Base-by-base conservation (phyloP, 495 filamentous ascomycete species). In the Aspergillus bertholletiae region DNA sequence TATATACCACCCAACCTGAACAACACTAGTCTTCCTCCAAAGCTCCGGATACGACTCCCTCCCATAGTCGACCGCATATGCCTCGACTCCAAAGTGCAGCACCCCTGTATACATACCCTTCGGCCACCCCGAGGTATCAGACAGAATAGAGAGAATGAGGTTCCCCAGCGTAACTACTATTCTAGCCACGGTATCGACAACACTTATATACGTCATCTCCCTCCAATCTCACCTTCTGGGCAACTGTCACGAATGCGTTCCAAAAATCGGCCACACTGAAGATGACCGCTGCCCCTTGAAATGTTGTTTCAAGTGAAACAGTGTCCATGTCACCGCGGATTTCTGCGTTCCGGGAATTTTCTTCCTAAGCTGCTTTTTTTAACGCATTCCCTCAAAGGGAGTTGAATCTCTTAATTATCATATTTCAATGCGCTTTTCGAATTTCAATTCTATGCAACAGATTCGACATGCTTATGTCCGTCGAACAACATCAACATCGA, bases 251-350 rank as follows among this genome's bases (percentile, higher is more conserved):
- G 56, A 70, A 68, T 7, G 58, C 30, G 1, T 39, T 48, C 69
- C 67, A 75, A 65, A 79, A 83, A 51, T 83, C 76, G 3, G 78
- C 82, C 23, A 74, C 68, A 39, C 61, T 69, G 61, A 80, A 84
- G 60, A 82, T 75, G 30, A 61, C 71, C 24, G 66, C 62, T 6
- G 78, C 76, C 21, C 73, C 78, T 0, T 62, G 26, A 57, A 83
- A 76, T 18, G 78, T 80, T 13, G 53, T 27, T 9, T 57, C 57
- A 7, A 84, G 67, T 5, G 70, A 71, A 0, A 55, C 58, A 15
- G 64, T 66, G 48, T 76, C 64, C 7, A 80, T 57, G 54, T 82
- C 70, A 20, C 59, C 78, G 7, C 47, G 23, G n/a, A n/a, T n/a
- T n/a, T n/a, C n/a, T n/a, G n/a, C n/a, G n/a, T n/a, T n/a, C n/a